Percentiles rank a stretch among this genome's conserved stretches.
Evolutionary conservation across 805 yeast species (phyloP).

Genomic region (Wickerhamiella sorbophila): DNA sequence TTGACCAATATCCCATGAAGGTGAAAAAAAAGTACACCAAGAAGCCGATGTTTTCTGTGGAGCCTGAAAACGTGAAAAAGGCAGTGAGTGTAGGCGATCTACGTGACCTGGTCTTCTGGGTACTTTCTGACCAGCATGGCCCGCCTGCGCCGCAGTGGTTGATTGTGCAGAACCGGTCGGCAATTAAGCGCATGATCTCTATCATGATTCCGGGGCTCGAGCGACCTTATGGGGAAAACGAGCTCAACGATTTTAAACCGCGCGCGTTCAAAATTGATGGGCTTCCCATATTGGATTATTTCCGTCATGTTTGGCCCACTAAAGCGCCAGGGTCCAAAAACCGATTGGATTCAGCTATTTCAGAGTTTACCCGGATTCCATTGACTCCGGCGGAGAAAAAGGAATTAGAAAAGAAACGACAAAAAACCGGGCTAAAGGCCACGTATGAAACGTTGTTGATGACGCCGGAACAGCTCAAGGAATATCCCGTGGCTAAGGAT

Average conservation of each 20-base stretch:
- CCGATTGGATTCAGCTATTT: slow-evolving; percentile 38
- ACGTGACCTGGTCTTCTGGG: slow-evolving; percentile 33
- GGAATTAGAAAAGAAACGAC: slow-evolving; percentile 23
- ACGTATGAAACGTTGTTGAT: slow-evolving; percentile 32
- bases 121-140: slow-evolving; percentile 26
- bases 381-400: slow-evolving; percentile 43
- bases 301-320: slow-evolving; percentile 35
- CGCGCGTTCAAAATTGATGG: slow-evolving; percentile 11
- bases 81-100: slow-evolving; percentile 24
- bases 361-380: slow-evolving; percentile 42
- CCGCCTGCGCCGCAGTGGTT: slow-evolving; percentile 35
- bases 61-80: slow-evolving; percentile 3
- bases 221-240: background rate
- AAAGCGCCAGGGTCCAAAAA: slow-evolving; percentile 54
- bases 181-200: slow-evolving; percentile 41
- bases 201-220: slow-evolving; percentile 54
- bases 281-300: slow-evolving; percentile 29
- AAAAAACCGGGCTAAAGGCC: slow-evolving; percentile 5
- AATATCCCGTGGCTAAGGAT: slow-evolving; percentile 10
- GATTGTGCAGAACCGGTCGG: slow-evolving; percentile 33
- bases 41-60: slow-evolving; percentile 16
- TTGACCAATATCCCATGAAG: background rate
- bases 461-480: slow-evolving; percentile 2
- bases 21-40: slow-evolving; percentile 16
- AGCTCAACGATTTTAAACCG: slow-evolving; percentile 4